Percentiles rank a stretch among this genome's conserved stretches.
Conservation (phyloP, 148 eudicot genomes). For the Nepenthes mirabilis region DNA sequence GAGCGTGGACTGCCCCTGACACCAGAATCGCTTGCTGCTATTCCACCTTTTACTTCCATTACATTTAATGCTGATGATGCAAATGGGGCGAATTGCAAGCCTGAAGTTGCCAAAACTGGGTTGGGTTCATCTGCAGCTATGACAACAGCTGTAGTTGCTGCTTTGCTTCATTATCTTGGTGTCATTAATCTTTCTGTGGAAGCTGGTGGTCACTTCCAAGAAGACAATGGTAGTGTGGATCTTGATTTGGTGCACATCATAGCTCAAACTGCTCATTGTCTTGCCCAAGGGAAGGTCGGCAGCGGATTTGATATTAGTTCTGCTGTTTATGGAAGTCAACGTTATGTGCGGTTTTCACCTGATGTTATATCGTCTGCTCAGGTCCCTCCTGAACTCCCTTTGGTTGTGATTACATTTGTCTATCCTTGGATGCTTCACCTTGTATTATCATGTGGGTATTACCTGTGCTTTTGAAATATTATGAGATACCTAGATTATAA, state of each 20-base stretch:
- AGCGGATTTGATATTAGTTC: slow-evolving; percentile 99
- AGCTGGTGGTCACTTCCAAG: slow-evolving; percentile 17
- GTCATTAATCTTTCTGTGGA: slow-evolving; percentile 53
- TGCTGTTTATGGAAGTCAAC: slow-evolving; percentile 99
- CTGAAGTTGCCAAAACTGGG: slow-evolving; percentile 99
- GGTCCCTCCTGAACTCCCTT: slow-evolving; percentile 23
- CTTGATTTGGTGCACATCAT: slow-evolving; percentile 65
- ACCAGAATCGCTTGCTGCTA: slow-evolving; percentile 73
- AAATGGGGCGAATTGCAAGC: slow-evolving; percentile 46
- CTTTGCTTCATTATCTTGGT: slow-evolving; percentile 86
- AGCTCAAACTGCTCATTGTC: slow-evolving; percentile 84
- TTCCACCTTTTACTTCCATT: slow-evolving; percentile 76
- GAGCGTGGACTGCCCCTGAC: slow-evolving; percentile 70
- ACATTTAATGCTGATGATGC: slow-evolving; percentile 59
- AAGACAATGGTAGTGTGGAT: slow-evolving; percentile 17
- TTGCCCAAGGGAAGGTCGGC: slow-evolving; percentile 99
- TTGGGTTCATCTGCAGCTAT: slow-evolving; percentile 99
- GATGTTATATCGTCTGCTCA: slow-evolving; percentile 88
- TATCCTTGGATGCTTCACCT: not conserved
- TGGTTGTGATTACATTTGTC: not conserved
- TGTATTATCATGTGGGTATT: not conserved
- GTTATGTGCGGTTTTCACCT: slow-evolving; percentile 95
- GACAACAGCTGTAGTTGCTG: slow-evolving; percentile 97
- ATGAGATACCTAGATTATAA: too few species aligned
- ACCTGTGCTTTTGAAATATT: too few species aligned